Evolutionary conservation across 345 rosid species (phyloP), one percentile per base, ranked within the genome.

Genomic region (Durio zibethinus): DNA sequence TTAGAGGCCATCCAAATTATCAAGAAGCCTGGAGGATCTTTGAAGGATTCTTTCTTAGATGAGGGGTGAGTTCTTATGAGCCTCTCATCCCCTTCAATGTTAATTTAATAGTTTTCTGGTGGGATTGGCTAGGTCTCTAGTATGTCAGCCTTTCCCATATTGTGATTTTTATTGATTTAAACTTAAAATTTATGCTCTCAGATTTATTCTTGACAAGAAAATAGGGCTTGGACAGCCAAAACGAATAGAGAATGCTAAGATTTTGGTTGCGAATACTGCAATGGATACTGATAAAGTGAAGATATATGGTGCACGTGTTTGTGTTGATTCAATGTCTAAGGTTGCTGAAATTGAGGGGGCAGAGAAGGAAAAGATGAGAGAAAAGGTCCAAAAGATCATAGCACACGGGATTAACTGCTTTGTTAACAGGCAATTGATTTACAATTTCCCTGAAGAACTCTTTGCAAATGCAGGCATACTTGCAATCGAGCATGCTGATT

Each of bases 241-340:
- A 82, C 91, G 94, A 80, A 88, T 96, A 66, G 99, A 96, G 82
- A 90, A 96, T 83, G 99, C 98, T 40, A 93, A 93, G n/a, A 92
- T 96, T 81, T 83, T 96, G 89, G 98, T 93, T 65, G 99, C 99
- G 35, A 96, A 96, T 82, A 96, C 99, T 65, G 99, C 99, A 42
- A 93, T 96, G 99, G 99, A 96, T 82, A 96, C 99, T 1, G 99
- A 96, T 80, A 96, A 96, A 84, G 99, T 96, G 45, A 96, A 96
- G 84, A 96, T 96, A 27, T 96, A 93, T 74, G 99, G 99, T 77
- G 99, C 99, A 66, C 97, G 98, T 62, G 99, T 93, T 81, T 97
- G 99, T 76, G 99, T 96, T 57, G 99, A 96, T 85, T 96, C 98
- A 56, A 96, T 96, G 98, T 65, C 99, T 66, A 96, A 77, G 84